Evolutionary conservation across 1,284 basidiomycete genomes (phyloP).

Genomic region (Ceraceosorus guamensis): DNA sequence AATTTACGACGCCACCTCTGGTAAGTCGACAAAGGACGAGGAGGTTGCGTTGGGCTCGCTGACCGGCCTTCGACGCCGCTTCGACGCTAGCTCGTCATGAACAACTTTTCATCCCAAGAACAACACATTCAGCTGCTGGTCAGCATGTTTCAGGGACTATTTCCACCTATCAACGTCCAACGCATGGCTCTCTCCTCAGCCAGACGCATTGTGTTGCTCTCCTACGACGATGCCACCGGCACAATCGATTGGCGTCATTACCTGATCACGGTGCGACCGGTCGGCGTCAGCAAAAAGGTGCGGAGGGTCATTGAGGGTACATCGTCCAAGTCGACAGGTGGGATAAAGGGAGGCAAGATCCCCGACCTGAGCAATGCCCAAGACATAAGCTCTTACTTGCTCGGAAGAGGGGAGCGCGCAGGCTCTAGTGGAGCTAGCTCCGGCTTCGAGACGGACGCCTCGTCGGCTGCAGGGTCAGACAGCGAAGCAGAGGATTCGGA

Average conservation of each 20-base stretch:
- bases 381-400: constrained; percentile 90
- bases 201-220: constrained; percentile 82
- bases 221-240: constrained; percentile 77
- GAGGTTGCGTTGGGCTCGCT: background rate
- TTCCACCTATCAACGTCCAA: constrained; percentile 74
- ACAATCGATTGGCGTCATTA: constrained; percentile 93
- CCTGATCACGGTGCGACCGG: constrained; percentile 87
- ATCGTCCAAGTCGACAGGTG: constrained; percentile 11
- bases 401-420: constrained; percentile 63
- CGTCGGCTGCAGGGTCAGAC: too few relatives aligned
- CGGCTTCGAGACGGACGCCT: constrained; percentile 55
- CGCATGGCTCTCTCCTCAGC: constrained; percentile 69
- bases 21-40: constrained; percentile 52
- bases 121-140: constrained; percentile 58
- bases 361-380: constrained; percentile 79
- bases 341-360: constrained; percentile 52
- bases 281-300: constrained; percentile 87
- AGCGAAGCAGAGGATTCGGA: constrained; percentile 62
- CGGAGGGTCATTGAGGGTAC: constrained; percentile 72
- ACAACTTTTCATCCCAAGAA: constrained; percentile 65
- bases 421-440: constrained; percentile 52
- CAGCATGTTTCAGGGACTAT: constrained; percentile 81
- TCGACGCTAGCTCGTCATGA: constrained; percentile 55
- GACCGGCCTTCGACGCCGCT: background rate
- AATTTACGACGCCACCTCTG: constrained; percentile 76